Conservation (phyloP, 1,284 basidiomycete genomes). For the Tilletia walkeri region DNA sequence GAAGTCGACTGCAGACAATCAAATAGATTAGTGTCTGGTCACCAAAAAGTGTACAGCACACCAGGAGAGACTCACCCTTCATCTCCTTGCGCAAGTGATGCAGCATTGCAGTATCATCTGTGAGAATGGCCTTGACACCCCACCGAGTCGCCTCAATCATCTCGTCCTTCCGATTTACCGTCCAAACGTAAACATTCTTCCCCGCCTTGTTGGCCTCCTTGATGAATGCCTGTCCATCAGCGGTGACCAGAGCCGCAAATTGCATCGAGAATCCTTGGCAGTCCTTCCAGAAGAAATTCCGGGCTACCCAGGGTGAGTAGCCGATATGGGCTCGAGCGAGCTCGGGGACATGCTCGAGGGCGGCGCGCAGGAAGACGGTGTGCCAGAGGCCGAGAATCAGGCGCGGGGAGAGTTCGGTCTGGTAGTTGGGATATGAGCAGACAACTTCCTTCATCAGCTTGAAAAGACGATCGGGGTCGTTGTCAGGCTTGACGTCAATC, state of each 20-base stretch:
- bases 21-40: too few species aligned
- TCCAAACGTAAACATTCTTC: constrained; percentile 91
- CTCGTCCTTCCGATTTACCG: constrained; percentile 82
- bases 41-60: too few species aligned
- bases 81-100: constrained; percentile 70
- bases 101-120: constrained; percentile 77
- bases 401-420: constrained; percentile 79
- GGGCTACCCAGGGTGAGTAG: constrained; percentile 65
- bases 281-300: constrained; percentile 84
- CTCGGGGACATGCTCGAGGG: constrained; percentile 74
- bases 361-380: constrained; percentile 78
- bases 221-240: constrained; percentile 71
- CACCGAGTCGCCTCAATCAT: constrained; percentile 95
- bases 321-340: constrained; percentile 85
- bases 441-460: constrained; percentile 76
- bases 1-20: constrained; percentile 27
- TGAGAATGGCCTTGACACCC: constrained; percentile 85
- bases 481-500: constrained; percentile 89
- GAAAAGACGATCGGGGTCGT: constrained; percentile 84
- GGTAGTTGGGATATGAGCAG: constrained; percentile 70
- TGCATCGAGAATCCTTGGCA: constrained; percentile 85
- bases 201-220: constrained; percentile 73
- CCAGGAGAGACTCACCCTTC: constrained; percentile 60
- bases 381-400: constrained; percentile 78
- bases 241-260: constrained; percentile 72